Evolutionary conservation across 139 green algal species (phyloP).

Genomic region (Chlorella sorokiniana): DNA sequence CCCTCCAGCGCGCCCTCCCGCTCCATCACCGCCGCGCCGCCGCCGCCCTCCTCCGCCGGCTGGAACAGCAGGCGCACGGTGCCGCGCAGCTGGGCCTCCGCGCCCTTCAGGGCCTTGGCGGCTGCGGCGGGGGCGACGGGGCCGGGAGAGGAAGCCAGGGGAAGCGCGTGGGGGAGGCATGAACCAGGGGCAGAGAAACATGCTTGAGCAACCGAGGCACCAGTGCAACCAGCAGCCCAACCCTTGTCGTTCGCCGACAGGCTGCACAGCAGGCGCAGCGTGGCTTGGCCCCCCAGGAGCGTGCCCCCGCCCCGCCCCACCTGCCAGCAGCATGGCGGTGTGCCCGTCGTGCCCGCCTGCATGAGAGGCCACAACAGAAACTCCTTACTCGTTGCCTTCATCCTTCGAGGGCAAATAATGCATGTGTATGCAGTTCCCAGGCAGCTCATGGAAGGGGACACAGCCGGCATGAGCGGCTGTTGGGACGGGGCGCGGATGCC

Average conservation of each 20-base stretch:
- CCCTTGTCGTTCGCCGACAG: too few relatives aligned
- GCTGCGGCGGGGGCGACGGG: neutral
- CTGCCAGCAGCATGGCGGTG: constrained; percentile 83
- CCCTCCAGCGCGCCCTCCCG: constrained; percentile 59
- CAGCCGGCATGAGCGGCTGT: too few relatives aligned
- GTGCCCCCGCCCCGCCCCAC: neutral
- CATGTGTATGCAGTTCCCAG: too few relatives aligned
- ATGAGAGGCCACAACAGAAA: too few relatives aligned
- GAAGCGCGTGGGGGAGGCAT: neutral
- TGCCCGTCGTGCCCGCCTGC: constrained; percentile 90
- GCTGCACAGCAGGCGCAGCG: constrained; percentile 42
- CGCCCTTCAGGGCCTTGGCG: constrained; percentile 74
- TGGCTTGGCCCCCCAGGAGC: neutral
- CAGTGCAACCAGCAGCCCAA: too few relatives aligned
- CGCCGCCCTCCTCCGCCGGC: constrained; percentile 87
- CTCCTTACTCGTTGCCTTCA: too few relatives aligned
- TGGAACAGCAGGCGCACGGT: constrained; percentile 91
- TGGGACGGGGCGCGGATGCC: too few relatives aligned
- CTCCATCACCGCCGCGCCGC: constrained; percentile 73
- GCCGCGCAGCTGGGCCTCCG: constrained; percentile 52
- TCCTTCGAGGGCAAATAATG: too few relatives aligned
- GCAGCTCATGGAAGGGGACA: too few relatives aligned
- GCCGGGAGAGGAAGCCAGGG: neutral
- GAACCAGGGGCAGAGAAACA: too few relatives aligned
- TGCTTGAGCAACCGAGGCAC: too few relatives aligned